A percentile compares a stretch with the other conserved stretches of the same genome.
Conservation (phyloP, 768 basidiomycete genomes). For the Collybia sp. region DNA sequence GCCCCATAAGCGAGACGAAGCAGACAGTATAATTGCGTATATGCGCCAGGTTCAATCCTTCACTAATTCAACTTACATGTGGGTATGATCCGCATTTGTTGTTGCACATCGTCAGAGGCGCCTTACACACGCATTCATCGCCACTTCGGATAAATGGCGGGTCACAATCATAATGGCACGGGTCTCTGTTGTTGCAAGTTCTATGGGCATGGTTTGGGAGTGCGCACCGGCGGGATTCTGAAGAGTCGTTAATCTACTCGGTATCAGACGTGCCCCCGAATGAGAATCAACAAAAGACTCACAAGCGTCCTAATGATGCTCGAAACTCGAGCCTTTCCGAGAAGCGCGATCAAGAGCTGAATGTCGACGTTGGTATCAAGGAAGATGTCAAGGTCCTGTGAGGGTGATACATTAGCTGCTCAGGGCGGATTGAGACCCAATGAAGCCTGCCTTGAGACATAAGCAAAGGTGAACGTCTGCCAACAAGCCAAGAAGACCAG, state of each 20-base stretch:
- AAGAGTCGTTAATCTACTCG: not conserved
- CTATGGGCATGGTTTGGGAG: slow-evolving; percentile 4
- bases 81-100: too few relatives aligned
- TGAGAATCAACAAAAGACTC: not conserved
- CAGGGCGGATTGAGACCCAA: not conserved
- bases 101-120: too few relatives aligned
- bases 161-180: slow-evolving; percentile 9
- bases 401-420: too few relatives aligned
- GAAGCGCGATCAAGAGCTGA: slow-evolving; percentile 18
- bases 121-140: too few relatives aligned
- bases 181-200: slow-evolving; percentile 3
- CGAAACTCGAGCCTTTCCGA: slow-evolving; percentile 17
- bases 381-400: slow-evolving; percentile 28
- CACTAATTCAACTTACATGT: too few relatives aligned
- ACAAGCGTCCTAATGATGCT: slow-evolving; percentile 20
- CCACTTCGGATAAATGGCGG: not conserved
- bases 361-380: slow-evolving; percentile 22
- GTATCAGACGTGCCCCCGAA: not conserved
- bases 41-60: too few relatives aligned
- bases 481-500: slow-evolving; percentile 13
- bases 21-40: too few relatives aligned
- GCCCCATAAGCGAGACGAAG: too few relatives aligned
- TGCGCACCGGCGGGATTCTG: slow-evolving; percentile 2
- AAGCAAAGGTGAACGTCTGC: slow-evolving; percentile 28
- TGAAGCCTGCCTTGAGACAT: slow-evolving; percentile 30